These are phyloP conservation scores for Nothophaeocryptopus gaeumannii DNA, from an alignment of 2,329 filamentous ascomycete species.

Conservation along the genomic window DNA sequence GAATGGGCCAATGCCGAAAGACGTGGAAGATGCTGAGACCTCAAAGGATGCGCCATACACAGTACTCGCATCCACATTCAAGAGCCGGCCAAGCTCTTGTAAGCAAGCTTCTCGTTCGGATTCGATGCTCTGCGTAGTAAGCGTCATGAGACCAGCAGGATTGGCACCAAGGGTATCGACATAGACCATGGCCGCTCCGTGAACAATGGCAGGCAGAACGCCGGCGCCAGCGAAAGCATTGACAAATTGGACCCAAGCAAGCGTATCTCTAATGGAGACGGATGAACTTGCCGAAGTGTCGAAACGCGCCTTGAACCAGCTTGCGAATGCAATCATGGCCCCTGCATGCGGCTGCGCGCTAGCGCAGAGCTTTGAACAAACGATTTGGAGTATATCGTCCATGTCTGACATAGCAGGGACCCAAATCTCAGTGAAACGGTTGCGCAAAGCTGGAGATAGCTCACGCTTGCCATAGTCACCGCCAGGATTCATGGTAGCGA, in stretches of 20 bases:
- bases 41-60: constrained; percentile 65
- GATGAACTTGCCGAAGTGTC: constrained; percentile 71
- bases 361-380: constrained; percentile 67
- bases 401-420: constrained; percentile 82
- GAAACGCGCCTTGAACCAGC: constrained; percentile 84
- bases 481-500: constrained; percentile 98
- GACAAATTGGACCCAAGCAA: constrained; percentile 91
- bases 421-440: constrained; percentile 99
- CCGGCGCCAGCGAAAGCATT: constrained; percentile 49
- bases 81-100: constrained; percentile 64
- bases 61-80: constrained; percentile 60
- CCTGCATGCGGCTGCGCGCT: constrained; percentile 58
- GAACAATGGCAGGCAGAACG: constrained; percentile 52
- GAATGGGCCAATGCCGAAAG: constrained; percentile 72
- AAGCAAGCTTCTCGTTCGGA: constrained; percentile 72
- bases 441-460: constrained; percentile 87
- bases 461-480: constrained; percentile 98
- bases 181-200: constrained; percentile 93
- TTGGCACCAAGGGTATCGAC: constrained; percentile 95
- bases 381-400: constrained; percentile 84
- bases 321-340: constrained; percentile 78
- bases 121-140: constrained; percentile 66
- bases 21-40: constrained; percentile 53
- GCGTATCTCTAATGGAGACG: constrained; percentile 86
- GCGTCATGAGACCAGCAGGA: constrained; percentile 79